Conservation (phyloP, 2,329 filamentous ascomycete species). For the Stachybotrys chartarum region DNA sequence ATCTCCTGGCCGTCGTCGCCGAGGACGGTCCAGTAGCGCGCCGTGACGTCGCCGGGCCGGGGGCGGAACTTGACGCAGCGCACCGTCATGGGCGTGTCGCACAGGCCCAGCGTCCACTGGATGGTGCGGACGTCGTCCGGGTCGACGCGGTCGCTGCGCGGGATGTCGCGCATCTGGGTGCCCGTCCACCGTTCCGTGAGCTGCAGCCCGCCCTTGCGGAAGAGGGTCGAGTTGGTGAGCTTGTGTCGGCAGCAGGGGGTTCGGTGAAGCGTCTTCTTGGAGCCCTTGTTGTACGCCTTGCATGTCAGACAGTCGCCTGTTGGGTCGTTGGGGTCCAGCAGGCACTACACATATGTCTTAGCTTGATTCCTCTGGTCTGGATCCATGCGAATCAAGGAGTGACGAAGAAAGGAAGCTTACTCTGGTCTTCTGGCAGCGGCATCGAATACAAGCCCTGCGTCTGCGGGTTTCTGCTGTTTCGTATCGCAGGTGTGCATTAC, state of each 20-base stretch:
- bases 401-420: constrained; percentile 4
- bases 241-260: constrained; percentile 36
- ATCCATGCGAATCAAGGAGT: neutral
- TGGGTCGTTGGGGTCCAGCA: constrained; percentile 20
- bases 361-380: neutral
- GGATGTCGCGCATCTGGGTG: constrained; percentile 31
- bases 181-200: constrained; percentile 37
- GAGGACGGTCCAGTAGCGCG: constrained; percentile 25
- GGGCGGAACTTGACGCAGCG: constrained; percentile 34
- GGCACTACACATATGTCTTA: constrained; percentile 23
- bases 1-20: constrained; percentile 11
- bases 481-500: neutral
- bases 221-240: constrained; percentile 31
- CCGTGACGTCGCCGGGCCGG: constrained; percentile 25
- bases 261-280: constrained; percentile 39
- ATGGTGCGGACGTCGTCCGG: constrained; percentile 21
- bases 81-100: constrained; percentile 26
- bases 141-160: constrained; percentile 18
- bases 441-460: neutral
- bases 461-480: neutral
- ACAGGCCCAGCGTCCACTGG: constrained; percentile 30
- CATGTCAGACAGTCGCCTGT: constrained; percentile 33
- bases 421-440: constrained; percentile 7
- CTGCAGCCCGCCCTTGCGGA: constrained; percentile 33
- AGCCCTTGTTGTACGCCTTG: constrained; percentile 25